A percentile compares a stretch with the other conserved stretches of the same genome.
Evolutionary conservation across 179 eudicot genomes (phyloP).

Genomic region (Corrigiola litoralis): DNA sequence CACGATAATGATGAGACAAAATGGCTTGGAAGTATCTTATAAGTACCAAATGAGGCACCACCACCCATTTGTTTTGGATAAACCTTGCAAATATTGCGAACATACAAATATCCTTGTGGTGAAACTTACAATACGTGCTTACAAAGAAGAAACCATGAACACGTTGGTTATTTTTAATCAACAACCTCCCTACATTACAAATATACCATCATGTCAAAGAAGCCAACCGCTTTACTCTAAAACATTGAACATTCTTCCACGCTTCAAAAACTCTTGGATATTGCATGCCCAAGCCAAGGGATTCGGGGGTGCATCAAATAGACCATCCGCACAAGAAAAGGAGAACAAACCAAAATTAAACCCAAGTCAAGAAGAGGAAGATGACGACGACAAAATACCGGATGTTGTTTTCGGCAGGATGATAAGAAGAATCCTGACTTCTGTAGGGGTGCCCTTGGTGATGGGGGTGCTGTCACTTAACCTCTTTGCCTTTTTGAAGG

Average conservation of each 20-base stretch:
- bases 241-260: not conserved
- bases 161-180: slow-evolving; percentile 22
- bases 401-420: slow-evolving; percentile 66
- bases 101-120: not conserved
- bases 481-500: slow-evolving; percentile 39
- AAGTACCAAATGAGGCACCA: not conserved
- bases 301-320: slow-evolving; percentile 23
- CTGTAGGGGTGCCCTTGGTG: slow-evolving; percentile 60
- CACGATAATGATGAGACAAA: not conserved
- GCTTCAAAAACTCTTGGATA: slow-evolving; percentile 28
- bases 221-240: slow-evolving; percentile 17
- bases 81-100: slow-evolving; percentile 21
- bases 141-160: slow-evolving; percentile 37
- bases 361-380: slow-evolving; percentile 23
- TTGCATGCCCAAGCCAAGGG: slow-evolving; percentile 53
- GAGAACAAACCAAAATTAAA: slow-evolving; percentile 4
- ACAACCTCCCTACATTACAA: slow-evolving; percentile 21
- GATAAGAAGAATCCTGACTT: slow-evolving; percentile 47
- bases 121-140: not conserved
- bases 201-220: slow-evolving; percentile 23
- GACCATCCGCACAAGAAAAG: slow-evolving; percentile 8
- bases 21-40: not conserved
- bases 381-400: slow-evolving; percentile 51
- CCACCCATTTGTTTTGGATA: slow-evolving; percentile 44
- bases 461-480: slow-evolving; percentile 41